Percentiles rank a stretch among this genome's conserved stretches.
phyloP scores from a whole-genome alignment of 2,329 filamentous ascomycete genomes.

The Rachicladosporium sp. region DNA sequence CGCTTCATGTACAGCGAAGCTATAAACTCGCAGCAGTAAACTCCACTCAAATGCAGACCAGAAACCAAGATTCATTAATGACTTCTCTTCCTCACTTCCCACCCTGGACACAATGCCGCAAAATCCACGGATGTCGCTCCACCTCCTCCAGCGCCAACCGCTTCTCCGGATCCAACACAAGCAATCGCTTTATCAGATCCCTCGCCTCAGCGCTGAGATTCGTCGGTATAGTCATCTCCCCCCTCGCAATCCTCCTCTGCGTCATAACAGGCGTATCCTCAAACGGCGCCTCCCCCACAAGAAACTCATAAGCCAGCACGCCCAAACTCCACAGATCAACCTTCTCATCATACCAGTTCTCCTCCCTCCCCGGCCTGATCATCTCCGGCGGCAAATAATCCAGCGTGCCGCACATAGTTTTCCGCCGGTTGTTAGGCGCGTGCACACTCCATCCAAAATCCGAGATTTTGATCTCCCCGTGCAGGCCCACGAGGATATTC shows the following conservation, averaged over 20 bases:
- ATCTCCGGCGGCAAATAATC: slow-evolving; percentile 98
- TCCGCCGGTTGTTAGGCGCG: slow-evolving; percentile 82
- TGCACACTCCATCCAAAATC: slow-evolving; percentile 99
- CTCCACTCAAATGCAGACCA: too few species aligned
- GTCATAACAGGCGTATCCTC: slow-evolving; percentile 95
- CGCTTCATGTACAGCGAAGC: too few species aligned
- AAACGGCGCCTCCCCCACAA: slow-evolving; percentile 92
- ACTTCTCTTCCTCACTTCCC: slow-evolving; percentile 15
- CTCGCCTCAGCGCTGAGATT: slow-evolving; percentile 84
- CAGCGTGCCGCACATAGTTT: slow-evolving; percentile 93
- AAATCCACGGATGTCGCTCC: slow-evolving; percentile 84
- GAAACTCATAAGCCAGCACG: slow-evolving; percentile 89
- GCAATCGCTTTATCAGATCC: slow-evolving; percentile 80
- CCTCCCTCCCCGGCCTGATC: slow-evolving; percentile 65
- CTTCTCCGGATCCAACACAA: slow-evolving; percentile 90
- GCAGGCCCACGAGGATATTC: slow-evolving; percentile 90
- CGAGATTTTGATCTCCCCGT: slow-evolving; percentile 96
- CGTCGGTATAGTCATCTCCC: slow-evolving; percentile 82
- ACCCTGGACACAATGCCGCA: slow-evolving; percentile 72
- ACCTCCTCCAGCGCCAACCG: slow-evolving; percentile 81
- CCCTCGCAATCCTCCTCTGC: slow-evolving; percentile 72
- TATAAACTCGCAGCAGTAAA: too few species aligned
- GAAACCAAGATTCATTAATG: too few species aligned
- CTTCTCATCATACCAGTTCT: slow-evolving; percentile 89
- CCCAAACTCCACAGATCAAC: slow-evolving; percentile 94